Evolutionary conservation across 768 basidiomycete species (phyloP), one percentile per base, ranked within the genome.

Genomic region (Lentinula sp.): DNA sequence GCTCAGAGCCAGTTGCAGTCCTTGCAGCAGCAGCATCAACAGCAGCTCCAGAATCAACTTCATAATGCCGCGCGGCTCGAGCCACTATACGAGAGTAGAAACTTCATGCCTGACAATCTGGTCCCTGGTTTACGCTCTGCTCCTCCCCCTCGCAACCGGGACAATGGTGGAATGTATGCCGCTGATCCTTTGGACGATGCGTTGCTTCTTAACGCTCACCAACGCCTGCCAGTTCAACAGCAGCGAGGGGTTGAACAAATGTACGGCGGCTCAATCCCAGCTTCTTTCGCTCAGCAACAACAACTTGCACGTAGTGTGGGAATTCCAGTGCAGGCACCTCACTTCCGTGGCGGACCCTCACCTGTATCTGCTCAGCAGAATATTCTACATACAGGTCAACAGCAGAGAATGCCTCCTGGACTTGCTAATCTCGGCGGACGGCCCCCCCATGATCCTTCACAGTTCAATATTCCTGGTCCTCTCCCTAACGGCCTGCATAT

Each of bases 61-160:
- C 75, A 72, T 55, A 79, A 75, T 65, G 39, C 28, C 5, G 49
- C 45, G 10, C 86, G 86, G 23, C 74, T 87, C 43, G 89, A 91
- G 45, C 71, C 88, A 3, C 69, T 91, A 35, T 90, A 89, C 67
- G 88, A 91, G 57, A 88, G 84, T 65, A 80, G 90, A 63, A 84
- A 80, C 65, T 93, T 93, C 65, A 82, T 90, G 28, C 89, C 91
- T 9, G 89, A 93, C 72, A 89, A 88, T 32, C 84, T 93, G 83
- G 91, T 93, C 15, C 91, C 92, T 28, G 92, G 91, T 8, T 79
- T 93, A 35, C 86, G 91, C 42, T 80, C 86, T 34, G 80, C 79
- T 42, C 84, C 82, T 51, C 83, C 85, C 46, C 80, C 85, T 59
- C 81, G 88, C 62, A 80, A 74, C 67, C 79, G 88, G 51, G 85